Evolutionary conservation across 306 rosid genomes (phyloP).

Genomic region (Luffa aegyptiaca): DNA sequence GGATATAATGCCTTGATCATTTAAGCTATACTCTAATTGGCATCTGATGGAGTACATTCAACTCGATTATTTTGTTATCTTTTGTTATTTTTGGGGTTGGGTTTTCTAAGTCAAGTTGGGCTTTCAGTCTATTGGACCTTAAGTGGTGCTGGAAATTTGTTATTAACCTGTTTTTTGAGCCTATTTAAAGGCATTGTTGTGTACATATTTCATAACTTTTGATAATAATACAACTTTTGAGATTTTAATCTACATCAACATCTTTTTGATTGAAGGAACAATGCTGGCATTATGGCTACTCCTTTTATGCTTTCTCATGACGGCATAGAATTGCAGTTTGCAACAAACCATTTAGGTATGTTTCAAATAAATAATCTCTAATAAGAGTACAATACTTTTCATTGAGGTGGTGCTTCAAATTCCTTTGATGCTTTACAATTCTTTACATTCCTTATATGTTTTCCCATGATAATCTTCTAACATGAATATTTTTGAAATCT

Average conservation of each 20-base stretch:
- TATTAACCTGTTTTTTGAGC: neutral
- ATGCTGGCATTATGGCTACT: slow-evolving; percentile 76
- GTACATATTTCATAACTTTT: neutral
- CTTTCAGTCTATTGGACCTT: neutral
- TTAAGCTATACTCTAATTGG: too few species aligned
- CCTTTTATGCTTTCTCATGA: slow-evolving; percentile 65
- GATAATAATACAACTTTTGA: neutral
- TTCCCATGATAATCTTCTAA: neutral
- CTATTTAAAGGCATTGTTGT: neutral
- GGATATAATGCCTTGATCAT: too few species aligned
- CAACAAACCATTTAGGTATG: slow-evolving; percentile 74
- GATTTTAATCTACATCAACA: neutral
- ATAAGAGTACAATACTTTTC: neutral
- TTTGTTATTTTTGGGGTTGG: neutral
- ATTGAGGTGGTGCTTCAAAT: neutral
- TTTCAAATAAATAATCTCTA: neutral
- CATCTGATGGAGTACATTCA: neutral
- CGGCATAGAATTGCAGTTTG: slow-evolving; percentile 67
- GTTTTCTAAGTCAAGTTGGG: neutral
- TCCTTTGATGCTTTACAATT: neutral
- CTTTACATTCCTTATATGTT: neutral
- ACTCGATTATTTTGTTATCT: neutral
- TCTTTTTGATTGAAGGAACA: slow-evolving; percentile 43
- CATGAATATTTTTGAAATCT: neutral
- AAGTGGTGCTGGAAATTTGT: neutral